phyloP scores from a whole-genome alignment of 2,329 filamentous ascomycete genomes.

The Hymenoscyphus repandus region DNA sequence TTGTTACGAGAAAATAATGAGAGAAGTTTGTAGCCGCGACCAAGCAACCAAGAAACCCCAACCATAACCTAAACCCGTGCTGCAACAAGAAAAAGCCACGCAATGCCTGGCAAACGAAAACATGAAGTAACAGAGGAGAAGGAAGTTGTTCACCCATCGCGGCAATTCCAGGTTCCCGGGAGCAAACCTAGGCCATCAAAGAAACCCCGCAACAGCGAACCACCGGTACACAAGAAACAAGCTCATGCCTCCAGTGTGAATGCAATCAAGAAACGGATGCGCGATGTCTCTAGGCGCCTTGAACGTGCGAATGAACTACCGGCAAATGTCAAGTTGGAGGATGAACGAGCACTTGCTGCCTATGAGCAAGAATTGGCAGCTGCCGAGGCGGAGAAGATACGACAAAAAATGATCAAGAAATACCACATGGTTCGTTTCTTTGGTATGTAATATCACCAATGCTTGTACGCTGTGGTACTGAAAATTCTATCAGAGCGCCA shows the following conservation, averaged over 20 bases:
- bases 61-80: neutral
- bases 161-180: slow-evolving; percentile 29
- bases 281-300: slow-evolving; percentile 64
- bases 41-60: neutral
- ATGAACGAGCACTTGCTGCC: slow-evolving; percentile 66
- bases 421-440: slow-evolving; percentile 86
- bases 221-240: slow-evolving; percentile 26
- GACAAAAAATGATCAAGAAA: slow-evolving; percentile 66
- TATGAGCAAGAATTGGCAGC: slow-evolving; percentile 60
- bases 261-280: slow-evolving; percentile 65
- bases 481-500: slow-evolving; percentile 54
- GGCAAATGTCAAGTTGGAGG: slow-evolving; percentile 60
- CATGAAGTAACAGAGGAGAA: slow-evolving; percentile 18
- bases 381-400: slow-evolving; percentile 54
- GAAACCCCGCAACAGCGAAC: slow-evolving; percentile 28
- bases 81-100: slow-evolving; percentile 1
- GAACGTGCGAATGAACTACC: slow-evolving; percentile 57
- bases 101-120: slow-evolving; percentile 30
- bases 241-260: slow-evolving; percentile 39
- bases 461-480: neutral
- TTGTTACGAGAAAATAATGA: too few species aligned
- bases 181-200: slow-evolving; percentile 28
- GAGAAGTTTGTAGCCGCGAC: too few species aligned
- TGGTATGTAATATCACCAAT: slow-evolving; percentile 44
- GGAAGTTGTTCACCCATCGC: slow-evolving; percentile 28